Conservation (phyloP, 805 yeast species). For the Starmerella floris region DNA sequence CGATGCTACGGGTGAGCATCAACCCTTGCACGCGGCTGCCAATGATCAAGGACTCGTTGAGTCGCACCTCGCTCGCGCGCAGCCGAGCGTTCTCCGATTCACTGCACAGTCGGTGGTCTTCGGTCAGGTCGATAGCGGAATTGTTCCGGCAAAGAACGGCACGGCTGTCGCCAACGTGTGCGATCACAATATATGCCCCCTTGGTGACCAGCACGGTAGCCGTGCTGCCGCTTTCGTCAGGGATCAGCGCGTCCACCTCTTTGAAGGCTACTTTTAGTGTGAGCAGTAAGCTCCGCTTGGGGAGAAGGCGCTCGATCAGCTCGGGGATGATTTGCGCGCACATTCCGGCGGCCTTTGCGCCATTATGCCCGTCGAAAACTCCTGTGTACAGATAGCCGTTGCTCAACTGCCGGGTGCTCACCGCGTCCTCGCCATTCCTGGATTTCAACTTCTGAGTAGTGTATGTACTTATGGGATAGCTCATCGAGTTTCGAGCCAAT, state of each 20-base stretch:
- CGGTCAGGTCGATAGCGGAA: constrained; percentile 3
- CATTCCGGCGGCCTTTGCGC: constrained; percentile 9
- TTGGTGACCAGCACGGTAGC: constrained; percentile 12
- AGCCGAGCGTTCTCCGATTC: constrained; percentile 10
- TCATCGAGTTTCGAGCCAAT: too few species aligned
- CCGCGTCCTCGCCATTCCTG: constrained; percentile 3
- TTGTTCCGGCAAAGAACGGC: constrained; percentile 7
- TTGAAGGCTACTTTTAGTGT: constrained; percentile 5
- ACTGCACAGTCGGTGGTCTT: constrained; percentile 10
- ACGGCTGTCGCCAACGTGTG: constrained; percentile 17
- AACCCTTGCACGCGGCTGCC: constrained; percentile 50
- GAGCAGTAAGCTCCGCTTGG: neutral
- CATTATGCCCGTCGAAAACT: constrained; percentile 18
- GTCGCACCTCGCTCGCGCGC: neutral
- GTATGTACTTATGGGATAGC: neutral
- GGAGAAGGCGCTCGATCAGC: neutral
- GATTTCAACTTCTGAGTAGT: constrained; percentile 1
- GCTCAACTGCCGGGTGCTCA: neutral
- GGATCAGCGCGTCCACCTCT: constrained; percentile 1
- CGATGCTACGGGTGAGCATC: constrained; percentile 72
- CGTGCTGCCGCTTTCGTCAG: constrained; percentile 15
- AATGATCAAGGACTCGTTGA: neutral
- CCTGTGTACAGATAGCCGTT: constrained; percentile 12
- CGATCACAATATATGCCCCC: constrained; percentile 3
- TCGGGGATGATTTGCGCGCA: constrained; percentile 11